phyloP scores from a whole-genome alignment of 495 filamentous ascomycete genomes.

The Xylona heveae region DNA sequence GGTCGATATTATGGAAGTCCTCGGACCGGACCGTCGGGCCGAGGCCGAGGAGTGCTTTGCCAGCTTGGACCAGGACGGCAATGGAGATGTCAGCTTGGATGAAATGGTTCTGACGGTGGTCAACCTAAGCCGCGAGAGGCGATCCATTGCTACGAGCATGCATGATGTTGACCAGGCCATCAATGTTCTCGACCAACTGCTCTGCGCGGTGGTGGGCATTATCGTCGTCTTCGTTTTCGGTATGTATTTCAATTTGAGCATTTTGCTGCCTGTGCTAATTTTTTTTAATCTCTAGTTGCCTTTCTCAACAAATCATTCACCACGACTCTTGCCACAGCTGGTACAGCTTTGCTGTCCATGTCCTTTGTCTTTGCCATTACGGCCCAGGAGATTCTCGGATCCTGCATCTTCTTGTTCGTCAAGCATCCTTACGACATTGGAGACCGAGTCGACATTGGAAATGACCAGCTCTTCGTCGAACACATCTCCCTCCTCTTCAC shows the following conservation, averaged over 20 bases:
- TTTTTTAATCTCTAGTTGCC: conserved; percentile 32
- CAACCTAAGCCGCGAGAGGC: conserved; percentile 62
- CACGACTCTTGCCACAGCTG: conserved; percentile 79
- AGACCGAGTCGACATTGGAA: conserved; percentile 70
- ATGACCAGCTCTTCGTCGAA: conserved; percentile 60
- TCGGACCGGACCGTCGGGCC: conserved; percentile 43
- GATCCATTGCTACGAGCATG: conserved; percentile 77
- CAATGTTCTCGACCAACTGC: conserved; percentile 65
- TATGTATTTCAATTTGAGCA: conserved; percentile 25
- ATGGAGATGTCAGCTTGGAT: conserved; percentile 83
- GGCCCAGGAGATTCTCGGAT: conserved; percentile 81
- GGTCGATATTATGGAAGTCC: conserved; percentile 73
- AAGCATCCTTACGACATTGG: conserved; percentile 91
- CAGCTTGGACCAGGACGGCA: conserved; percentile 64
- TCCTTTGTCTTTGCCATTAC: conserved; percentile 89
- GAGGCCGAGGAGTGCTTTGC: conserved; percentile 71
- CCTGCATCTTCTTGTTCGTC: conserved; percentile 95
- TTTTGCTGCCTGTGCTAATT: conserved; percentile 10
- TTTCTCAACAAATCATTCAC: conserved; percentile 72
- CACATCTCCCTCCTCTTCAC: conserved; percentile 88
- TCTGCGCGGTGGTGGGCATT: conserved; percentile 57
- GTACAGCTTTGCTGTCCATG: conserved; percentile 78
- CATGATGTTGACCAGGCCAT: conserved; percentile 94
- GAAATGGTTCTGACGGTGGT: conserved; percentile 84
- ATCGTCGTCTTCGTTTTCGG: conserved; percentile 70